Percentiles rank a stretch among this genome's conserved stretches.
Evolutionary conservation across 108 stramenopile genomes (phyloP).

Genomic region (Hondaea fermentalgiana): DNA sequence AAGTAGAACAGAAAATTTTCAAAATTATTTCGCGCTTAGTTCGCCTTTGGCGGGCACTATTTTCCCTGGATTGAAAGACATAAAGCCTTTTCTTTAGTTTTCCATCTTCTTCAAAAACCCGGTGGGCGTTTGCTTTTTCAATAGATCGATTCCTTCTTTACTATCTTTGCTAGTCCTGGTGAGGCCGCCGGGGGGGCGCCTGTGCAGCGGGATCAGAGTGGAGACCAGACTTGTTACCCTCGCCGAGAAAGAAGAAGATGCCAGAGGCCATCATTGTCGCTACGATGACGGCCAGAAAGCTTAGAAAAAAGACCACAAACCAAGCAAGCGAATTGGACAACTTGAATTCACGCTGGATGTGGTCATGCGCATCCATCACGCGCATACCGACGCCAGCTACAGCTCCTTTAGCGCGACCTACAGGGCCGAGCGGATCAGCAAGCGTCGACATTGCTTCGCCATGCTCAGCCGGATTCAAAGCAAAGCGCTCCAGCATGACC

Average conservation of each 20-base stretch:
- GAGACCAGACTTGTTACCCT: no score
- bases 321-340: background rate
- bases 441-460: background rate
- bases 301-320: background rate
- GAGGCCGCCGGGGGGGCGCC: no score
- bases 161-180: no score
- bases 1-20: no score
- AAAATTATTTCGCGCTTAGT: no score
- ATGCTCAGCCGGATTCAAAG: background rate
- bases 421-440: background rate
- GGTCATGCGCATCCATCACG: background rate
- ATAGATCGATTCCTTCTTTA: no score
- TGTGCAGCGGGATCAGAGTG: no score
- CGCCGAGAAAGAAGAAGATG: background rate
- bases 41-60: no score
- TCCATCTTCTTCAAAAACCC: no score
- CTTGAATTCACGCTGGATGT: background rate
- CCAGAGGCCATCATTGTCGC: background rate
- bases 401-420: background rate
- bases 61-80: no score
- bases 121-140: no score
- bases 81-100: no score
- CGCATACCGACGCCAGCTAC: background rate
- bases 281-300: background rate
- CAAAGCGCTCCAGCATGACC: slow-evolving; percentile 57